Percentiles rank a stretch among this genome's conserved stretches.
phyloP scores from a whole-genome alignment of 176 grass and related monocot genomes.

The Coix lacrymajobi region DNA sequence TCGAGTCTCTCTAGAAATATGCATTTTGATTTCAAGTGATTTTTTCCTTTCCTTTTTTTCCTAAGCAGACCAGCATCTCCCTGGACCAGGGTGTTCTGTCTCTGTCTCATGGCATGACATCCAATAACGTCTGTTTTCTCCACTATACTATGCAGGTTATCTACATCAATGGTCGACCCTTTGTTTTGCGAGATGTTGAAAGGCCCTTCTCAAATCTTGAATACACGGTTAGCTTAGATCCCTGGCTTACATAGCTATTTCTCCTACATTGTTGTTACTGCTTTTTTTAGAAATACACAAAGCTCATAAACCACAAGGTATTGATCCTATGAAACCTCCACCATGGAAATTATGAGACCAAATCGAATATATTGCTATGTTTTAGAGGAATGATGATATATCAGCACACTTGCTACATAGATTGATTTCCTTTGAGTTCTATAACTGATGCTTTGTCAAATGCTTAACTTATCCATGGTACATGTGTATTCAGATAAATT shows the following conservation, averaged over 20 bases:
- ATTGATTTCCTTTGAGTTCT: not conserved
- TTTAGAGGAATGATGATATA: slow-evolving; percentile 10
- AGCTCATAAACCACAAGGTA: not conserved
- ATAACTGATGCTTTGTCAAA: not conserved
- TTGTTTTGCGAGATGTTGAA: slow-evolving; percentile 94
- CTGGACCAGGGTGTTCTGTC: not conserved
- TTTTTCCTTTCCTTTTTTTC: not conserved
- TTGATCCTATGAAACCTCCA: slow-evolving; percentile 7
- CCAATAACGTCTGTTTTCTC: slow-evolving; percentile 16
- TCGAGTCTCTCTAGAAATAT: not conserved
- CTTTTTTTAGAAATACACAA: not conserved
- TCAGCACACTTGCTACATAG: not conserved
- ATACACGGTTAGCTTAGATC: slow-evolving; percentile 66
- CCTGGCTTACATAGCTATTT: slow-evolving; percentile 11
- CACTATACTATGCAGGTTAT: slow-evolving; percentile 64
- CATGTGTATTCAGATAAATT: not conserved
- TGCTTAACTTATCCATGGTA: not conserved
- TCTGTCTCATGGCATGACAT: not conserved
- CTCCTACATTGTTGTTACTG: slow-evolving; percentile 7
- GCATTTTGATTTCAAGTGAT: not conserved
- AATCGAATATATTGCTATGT: slow-evolving; percentile 7
- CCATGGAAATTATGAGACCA: not conserved
- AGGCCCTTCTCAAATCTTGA: slow-evolving; percentile 99
- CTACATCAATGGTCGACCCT: slow-evolving; percentile 86
- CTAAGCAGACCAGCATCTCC: not conserved